Percentiles rank a stretch among this genome's conserved stretches.
These are phyloP conservation scores for Acer campestre DNA, from an alignment of 345 rosid species.

Conservation along the genomic window DNA sequence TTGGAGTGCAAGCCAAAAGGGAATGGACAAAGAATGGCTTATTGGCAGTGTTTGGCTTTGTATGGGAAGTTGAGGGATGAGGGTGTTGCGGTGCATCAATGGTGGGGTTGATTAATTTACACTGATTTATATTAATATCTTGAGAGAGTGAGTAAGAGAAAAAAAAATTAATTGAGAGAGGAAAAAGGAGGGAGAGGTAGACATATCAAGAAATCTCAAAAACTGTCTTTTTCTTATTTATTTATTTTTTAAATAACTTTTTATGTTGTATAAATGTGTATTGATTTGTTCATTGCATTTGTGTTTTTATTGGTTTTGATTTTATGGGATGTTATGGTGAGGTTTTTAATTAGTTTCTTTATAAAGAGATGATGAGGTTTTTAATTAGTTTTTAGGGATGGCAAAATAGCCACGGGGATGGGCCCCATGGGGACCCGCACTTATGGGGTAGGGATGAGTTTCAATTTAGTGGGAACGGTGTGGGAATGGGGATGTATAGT, in stretches of 20 bases:
- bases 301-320: neutral
- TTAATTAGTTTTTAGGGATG: no score
- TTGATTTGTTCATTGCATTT: neutral
- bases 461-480: no score
- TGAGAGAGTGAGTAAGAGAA: neutral
- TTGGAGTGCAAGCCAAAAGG: slow-evolving; percentile 78
- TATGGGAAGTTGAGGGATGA: slow-evolving; percentile 78
- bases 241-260: neutral
- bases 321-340: neutral
- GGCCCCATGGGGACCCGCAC: no score
- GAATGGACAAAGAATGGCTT: slow-evolving; percentile 52
- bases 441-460: no score
- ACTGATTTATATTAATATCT: no score
- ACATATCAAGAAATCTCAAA: neutral
- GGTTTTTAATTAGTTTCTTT: neutral
- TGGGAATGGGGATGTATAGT: no score
- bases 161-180: neutral
- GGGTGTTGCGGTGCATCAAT: slow-evolving; percentile 82
- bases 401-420: no score
- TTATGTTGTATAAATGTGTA: neutral
- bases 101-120: slow-evolving; percentile 62
- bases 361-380: neutral
- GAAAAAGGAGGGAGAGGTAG: slow-evolving; percentile 12
- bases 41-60: slow-evolving; percentile 85
- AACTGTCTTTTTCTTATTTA: neutral